Evolutionary conservation across 192 early-diverging fungal genomes (phyloP).

Genomic region (Backusella macrospora): DNA sequence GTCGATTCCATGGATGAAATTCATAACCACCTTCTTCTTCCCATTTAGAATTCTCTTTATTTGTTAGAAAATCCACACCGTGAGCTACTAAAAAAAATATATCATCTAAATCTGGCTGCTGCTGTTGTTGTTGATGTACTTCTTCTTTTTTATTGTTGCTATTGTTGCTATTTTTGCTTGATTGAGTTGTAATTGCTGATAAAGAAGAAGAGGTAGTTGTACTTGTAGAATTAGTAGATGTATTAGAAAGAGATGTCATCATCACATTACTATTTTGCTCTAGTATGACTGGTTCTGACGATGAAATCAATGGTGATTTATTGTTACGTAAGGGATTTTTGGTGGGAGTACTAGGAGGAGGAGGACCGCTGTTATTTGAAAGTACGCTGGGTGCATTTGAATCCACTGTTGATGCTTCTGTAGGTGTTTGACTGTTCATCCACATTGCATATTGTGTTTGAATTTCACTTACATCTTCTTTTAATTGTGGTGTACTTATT

Average conservation of each 20-base stretch:
- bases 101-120: conserved; percentile 25
- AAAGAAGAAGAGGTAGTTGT: not conserved
- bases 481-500: not conserved
- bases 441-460: conserved; percentile 34
- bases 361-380: not conserved
- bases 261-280: conserved; percentile 14
- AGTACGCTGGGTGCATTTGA: not conserved
- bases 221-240: conserved; percentile 19
- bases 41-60: conserved; percentile 37
- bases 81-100: conserved; percentile 35
- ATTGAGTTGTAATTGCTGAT: not conserved
- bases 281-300: not conserved
- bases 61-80: conserved; percentile 33
- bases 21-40: conserved; percentile 36
- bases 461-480: conserved; percentile 18
- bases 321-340: conserved; percentile 8
- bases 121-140: not conserved
- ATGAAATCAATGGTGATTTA: not conserved
- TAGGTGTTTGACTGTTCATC: conserved; percentile 28
- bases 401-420: not conserved
- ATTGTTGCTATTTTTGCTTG: not conserved
- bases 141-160: not conserved
- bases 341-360: conserved; percentile 9
- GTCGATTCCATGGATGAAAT: conserved; percentile 34
- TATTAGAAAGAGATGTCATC: conserved; percentile 17